Evolutionary conservation across 2,329 filamentous ascomycete genomes (phyloP), one percentile per base, ranked within the genome.

Genomic region (Aspergillus ibericus): DNA sequence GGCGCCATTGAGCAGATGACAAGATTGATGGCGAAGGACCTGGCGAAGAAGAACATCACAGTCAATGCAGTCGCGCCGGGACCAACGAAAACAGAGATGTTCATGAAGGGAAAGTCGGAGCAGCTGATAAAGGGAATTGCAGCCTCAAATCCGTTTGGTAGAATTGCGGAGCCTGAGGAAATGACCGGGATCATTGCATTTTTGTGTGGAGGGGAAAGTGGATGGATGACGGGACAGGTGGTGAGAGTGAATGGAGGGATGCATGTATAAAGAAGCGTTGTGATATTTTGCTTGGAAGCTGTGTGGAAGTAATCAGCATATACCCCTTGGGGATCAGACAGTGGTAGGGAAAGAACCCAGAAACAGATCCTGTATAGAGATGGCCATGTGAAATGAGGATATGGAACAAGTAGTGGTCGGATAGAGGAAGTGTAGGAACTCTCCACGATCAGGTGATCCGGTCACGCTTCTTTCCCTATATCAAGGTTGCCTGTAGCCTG

Each of bases 1-100:
- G 85, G 83, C 49, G 82, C 84, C 8, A 78, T 88, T 40, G 84
- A 87, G 69, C 82, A 86, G 69, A 81, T 87, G 74, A 80, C 80
- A 0, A 79, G 83, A 10, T 72, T 81, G 2, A 69, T 86, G 59
- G 78, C 81, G 46, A 86, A 85, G 69, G 83, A 85, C 53, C 77
- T 86, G 20, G 82, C 77, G 1, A 63, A 72, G 9, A 81, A 78
- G 63, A 80, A 80, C 2, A 83, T 86, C 68, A 71, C 64, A 12
- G 82, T 84, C 12, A 85, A 85, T 63, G 74, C 74, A 9, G 69
- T 84, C 15, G 79, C 82, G 0, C 82, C 83, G 0, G 83, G 82
- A 0, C 83, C 84, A 1, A 86, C 82, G 0, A 80, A 70, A 0
- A 86, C 84, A 0, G 83, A 85, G 4, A 68, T 86, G 32, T 87